Conservation (phyloP, 2,329 filamentous ascomycete genomes). For the Cercospora zeina region DNA sequence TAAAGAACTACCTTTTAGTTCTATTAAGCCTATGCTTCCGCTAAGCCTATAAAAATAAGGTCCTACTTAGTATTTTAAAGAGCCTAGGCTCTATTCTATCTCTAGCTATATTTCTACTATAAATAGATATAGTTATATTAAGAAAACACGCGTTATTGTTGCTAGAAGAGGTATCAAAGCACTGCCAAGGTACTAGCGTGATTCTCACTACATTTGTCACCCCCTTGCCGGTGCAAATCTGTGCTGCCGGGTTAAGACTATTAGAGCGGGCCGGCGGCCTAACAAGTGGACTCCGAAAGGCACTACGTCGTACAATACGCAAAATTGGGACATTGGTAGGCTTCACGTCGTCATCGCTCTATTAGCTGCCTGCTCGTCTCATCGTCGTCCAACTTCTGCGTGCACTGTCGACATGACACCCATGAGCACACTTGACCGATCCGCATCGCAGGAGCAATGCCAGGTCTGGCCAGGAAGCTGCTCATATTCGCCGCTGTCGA, state of each 20-base stretch:
- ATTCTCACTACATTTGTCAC: too few species aligned
- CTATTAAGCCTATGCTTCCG: too few species aligned
- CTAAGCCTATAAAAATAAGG: too few species aligned
- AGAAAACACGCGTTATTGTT: too few species aligned
- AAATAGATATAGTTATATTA: too few species aligned
- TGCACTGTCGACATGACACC: background rate
- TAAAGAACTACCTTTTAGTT: too few species aligned
- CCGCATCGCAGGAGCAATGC: slow-evolving; percentile 55
- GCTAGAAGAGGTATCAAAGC: too few species aligned
- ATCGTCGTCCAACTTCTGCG: background rate
- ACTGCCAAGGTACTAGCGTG: too few species aligned
- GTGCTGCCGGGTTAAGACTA: background rate
- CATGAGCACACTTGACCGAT: background rate
- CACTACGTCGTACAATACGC: background rate
- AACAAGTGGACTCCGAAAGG: background rate
- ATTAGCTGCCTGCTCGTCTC: slow-evolving; percentile 1
- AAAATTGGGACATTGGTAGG: background rate
- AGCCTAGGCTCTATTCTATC: too few species aligned
- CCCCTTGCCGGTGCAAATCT: background rate
- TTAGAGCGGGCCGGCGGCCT: background rate
- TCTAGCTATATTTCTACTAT: too few species aligned
- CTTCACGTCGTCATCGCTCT: background rate
- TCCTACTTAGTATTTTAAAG: too few species aligned
- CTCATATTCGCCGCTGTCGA: slow-evolving; percentile 74
- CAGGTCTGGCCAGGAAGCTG: slow-evolving; percentile 74